Conservation (phyloP, 176 grass and related monocot species). For the Miscanthus lutarioriparius region DNA sequence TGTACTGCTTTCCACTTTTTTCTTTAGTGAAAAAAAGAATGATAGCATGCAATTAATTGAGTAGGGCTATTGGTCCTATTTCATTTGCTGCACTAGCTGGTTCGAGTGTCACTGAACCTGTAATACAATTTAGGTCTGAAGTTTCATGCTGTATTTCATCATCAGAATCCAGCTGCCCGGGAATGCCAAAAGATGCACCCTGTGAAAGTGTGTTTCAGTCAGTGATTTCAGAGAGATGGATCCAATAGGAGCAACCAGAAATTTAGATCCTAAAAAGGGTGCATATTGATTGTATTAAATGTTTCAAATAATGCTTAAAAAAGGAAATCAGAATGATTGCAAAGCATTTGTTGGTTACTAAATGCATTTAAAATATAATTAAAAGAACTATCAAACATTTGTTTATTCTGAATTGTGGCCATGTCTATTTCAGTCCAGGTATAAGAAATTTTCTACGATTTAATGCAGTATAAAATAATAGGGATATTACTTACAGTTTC, state of each 20-base stretch:
- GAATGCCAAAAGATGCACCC: conserved; percentile 29
- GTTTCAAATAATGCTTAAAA: no score
- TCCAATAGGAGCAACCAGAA: no score
- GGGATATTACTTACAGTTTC: conserved; percentile 28
- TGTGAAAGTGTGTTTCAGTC: conserved; percentile 17
- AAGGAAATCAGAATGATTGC: no score
- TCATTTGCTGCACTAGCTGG: no score
- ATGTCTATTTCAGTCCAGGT: not conserved
- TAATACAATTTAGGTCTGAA: not conserved
- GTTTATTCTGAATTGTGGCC: not conserved
- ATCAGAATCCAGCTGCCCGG: not conserved
- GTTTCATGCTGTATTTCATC: not conserved
- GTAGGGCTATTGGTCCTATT: conserved; percentile 17
- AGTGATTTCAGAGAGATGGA: not conserved
- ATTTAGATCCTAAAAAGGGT: no score
- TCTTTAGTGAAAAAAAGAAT: no score
- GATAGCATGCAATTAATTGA: no score
- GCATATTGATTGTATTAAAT: no score
- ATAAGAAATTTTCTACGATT: not conserved
- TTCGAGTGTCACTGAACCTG: no score
- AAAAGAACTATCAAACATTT: not conserved
- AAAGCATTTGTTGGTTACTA: no score
- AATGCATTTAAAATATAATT: not conserved
- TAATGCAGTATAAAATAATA: not conserved
- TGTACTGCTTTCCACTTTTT: no score